Base-by-base conservation (phyloP, 2,329 filamentous ascomycete species). In the Ceratocystis cubensis region DNA sequence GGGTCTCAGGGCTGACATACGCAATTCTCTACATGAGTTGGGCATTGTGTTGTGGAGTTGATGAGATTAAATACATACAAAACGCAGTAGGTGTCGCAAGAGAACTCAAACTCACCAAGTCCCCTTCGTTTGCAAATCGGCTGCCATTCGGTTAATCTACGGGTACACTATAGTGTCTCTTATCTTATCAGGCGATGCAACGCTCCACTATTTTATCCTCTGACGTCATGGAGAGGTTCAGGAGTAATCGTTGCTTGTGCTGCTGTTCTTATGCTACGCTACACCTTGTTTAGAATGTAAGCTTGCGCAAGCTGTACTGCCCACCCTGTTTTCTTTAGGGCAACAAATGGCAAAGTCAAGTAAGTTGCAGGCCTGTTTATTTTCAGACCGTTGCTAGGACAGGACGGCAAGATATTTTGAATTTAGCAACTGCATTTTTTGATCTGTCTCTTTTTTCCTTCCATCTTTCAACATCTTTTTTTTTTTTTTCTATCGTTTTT, bases 11-110 rank as follows among this genome's bases (percentile, higher is more conserved):
- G 50, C n/a, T 22, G 20, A 79, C 89, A 71, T 83, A 97, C 93
- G 86, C 75, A 99, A 89, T 77, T 97, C 93, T 84, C 92, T 90
- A 80, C 94, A 99, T 70, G 93, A 96, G 76, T 89, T 91, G 67
- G 93, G 92, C 94, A 97, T 96, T 65, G 75, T 80, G 75, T 56
- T 25, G 37, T 13, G 37, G 10, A 3, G 37, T 41, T 4, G 37
- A 41, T 13, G 37, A 13, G 37, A 41, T 41, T 41, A 8, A 4
- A 41, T 41, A 41, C 37, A 41, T 3, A 3, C 10, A 41, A 13
- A 13, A 41, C 37, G 10, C 37, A 13, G 37, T 13, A 41, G 37
- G 37, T 41, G 10, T 41, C 37, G 37, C 37, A 41, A 41, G 37
- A 41, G 37, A 41, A 13, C 37, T 41, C 37, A 4, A 41, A 41